These are phyloP conservation scores for Colletotrichum zoysiae DNA, from an alignment of 2,329 filamentous ascomycete species.

Conservation along the genomic window DNA sequence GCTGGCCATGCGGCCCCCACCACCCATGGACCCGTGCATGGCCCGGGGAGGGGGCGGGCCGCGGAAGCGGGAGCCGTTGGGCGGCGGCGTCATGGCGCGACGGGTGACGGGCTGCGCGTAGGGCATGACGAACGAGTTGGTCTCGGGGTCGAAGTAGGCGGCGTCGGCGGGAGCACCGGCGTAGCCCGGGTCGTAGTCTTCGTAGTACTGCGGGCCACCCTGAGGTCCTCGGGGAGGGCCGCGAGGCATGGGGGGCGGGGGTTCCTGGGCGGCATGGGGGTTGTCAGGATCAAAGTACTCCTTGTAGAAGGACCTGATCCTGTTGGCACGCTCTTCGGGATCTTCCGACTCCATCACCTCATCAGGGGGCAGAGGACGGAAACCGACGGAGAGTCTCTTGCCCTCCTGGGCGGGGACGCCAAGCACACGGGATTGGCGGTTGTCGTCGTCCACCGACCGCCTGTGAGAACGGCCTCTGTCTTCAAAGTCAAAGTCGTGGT, in stretches of 20 bases:
- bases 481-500: slow-evolving; percentile 47
- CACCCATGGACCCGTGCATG: slow-evolving; percentile 60
- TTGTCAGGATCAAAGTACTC: slow-evolving; percentile 91
- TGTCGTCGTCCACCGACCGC: slow-evolving; percentile 45
- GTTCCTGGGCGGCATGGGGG: slow-evolving; percentile 58
- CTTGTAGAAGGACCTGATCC: slow-evolving; percentile 99
- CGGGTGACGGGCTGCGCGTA: slow-evolving; percentile 88
- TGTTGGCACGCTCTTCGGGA: slow-evolving; percentile 92
- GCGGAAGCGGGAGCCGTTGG: slow-evolving; percentile 64
- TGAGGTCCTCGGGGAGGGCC: slow-evolving; percentile 32
- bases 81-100: slow-evolving; percentile 96
- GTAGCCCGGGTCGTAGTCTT: slow-evolving; percentile 81
- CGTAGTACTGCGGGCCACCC: slow-evolving; percentile 68
- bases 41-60: slow-evolving; percentile 56
- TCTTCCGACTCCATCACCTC: slow-evolving; percentile 85
- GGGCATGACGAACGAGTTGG: slow-evolving; percentile 80
- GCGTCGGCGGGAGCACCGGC: slow-evolving; percentile 63
- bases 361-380: slow-evolving; percentile 89
- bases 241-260: slow-evolving; percentile 27
- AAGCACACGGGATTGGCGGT: slow-evolving; percentile 54
- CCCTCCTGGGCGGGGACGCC: slow-evolving; percentile 67
- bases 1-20: slow-evolving; percentile 56
- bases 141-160: slow-evolving; percentile 74
- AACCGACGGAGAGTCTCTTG: slow-evolving; percentile 74
- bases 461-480: slow-evolving; percentile 54